A percentile compares a stretch with the other conserved stretches of the same genome.
These are phyloP conservation scores for Phytopythium oedochilum DNA, from an alignment of 352 stramenopile genomes.

Conservation along the genomic window DNA sequence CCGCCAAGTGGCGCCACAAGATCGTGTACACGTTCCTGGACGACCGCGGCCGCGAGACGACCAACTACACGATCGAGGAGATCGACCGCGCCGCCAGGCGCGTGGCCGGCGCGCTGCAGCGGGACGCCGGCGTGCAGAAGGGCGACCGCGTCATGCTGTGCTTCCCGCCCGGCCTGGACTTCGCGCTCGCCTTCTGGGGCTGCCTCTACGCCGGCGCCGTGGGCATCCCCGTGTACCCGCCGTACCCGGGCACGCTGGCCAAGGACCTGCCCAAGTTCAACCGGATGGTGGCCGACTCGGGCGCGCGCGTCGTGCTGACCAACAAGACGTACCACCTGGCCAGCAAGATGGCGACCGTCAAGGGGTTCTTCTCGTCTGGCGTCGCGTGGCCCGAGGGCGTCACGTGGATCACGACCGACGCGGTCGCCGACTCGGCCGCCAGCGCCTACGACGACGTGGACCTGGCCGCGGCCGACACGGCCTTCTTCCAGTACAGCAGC, in stretches of 20 bases:
- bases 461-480: constrained; percentile 47
- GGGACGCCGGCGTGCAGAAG: constrained; percentile 35
- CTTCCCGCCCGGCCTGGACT: constrained; percentile 73
- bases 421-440: constrained; percentile 43
- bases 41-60: constrained; percentile 52
- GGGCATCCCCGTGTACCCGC: constrained; percentile 70
- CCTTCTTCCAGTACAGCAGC: constrained; percentile 85
- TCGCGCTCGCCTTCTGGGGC: constrained; percentile 73
- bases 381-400: constrained; percentile 63
- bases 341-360: constrained; percentile 77
- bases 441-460: constrained; percentile 44
- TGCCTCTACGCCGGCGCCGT: constrained; percentile 73
- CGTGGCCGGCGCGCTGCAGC: constrained; percentile 58
- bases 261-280: constrained; percentile 84
- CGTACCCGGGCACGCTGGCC: constrained; percentile 61
- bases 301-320: constrained; percentile 57
- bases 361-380: constrained; percentile 59
- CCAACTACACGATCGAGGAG: constrained; percentile 71
- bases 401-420: constrained; percentile 70
- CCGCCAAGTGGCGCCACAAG: constrained; percentile 46
- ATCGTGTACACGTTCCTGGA: constrained; percentile 83
- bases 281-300: constrained; percentile 64
- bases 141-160: constrained; percentile 76
- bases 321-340: constrained; percentile 78
- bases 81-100: constrained; percentile 56